Evolutionary conservation across 2,329 filamentous ascomycete species (phyloP), one percentile per base, ranked within the genome.

Genomic region (Ophiostoma populinum): DNA sequence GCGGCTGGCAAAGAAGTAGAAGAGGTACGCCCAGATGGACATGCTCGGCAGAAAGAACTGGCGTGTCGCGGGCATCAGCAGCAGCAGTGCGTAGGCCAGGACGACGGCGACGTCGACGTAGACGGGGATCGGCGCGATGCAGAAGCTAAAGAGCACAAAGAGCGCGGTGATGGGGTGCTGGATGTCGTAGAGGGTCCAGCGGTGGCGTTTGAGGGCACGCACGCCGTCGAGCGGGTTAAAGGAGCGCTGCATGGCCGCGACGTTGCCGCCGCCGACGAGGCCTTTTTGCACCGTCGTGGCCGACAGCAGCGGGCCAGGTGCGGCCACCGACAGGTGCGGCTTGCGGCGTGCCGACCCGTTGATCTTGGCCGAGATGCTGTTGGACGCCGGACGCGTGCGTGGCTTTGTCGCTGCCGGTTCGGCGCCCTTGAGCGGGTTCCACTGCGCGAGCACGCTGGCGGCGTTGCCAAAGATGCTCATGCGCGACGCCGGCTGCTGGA

Each of bases 41-140:
- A 90, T 63, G 35, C 85, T 85, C 8, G 87, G 86, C 27, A 93
- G 63, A 52, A 93, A 83, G 55, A 94, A 92, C 54, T 95, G 87
- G 43, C 82, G 70, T 4, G 86, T 92, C 34, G 82, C 67, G 6
- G 87, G 87, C 55, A 93, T 69, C 29, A 87, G 62, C 25, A 92
- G 62, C 21, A 85, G 71, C 45, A 73, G 61, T 40, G 78, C 61
- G 41, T 86, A 65, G 35, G 71, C 62, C 2, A 75, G 65, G 11
- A 82, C 67, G 27, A 78, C 70, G 32, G 74, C 65, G 2, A 77
- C 75, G 66, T 93, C 94, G 43, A 78, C 58, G 37, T 87, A 55
- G 0, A 83, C 79, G 2, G 83, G 83, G 1, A 83, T 68, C 43
- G 86, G 79, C 42, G 87, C 82, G 43, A 94, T 74, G 47, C 68